Percentiles rank a stretch among this genome's conserved stretches.
phyloP scores from a whole-genome alignment of 2,329 filamentous ascomycete species.

The Exophiala mesophila region DNA sequence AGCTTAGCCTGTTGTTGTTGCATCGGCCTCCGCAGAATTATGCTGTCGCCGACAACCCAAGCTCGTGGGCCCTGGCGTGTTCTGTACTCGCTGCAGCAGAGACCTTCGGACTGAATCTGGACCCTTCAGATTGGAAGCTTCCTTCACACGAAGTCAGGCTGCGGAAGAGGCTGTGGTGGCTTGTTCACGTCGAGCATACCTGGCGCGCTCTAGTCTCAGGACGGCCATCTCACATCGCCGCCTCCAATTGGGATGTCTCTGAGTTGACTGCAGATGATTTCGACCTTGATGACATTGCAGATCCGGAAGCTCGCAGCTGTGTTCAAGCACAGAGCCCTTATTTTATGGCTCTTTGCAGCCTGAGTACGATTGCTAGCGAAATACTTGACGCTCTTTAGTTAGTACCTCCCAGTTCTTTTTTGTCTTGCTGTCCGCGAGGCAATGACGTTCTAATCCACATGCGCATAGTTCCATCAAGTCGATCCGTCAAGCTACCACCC shows the following conservation, averaged over 20 bases:
- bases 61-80: constrained; percentile 10
- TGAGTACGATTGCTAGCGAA: constrained; percentile 8
- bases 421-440: no score
- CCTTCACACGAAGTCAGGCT: constrained; percentile 81
- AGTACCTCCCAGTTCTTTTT: constrained; percentile 5
- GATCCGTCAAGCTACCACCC: constrained; percentile 7
- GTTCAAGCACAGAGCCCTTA: constrained; percentile 9
- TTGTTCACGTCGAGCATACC: constrained; percentile 89
- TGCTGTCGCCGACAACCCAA: constrained; percentile 8
- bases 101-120: constrained; percentile 72
- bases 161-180: constrained; percentile 82
- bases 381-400: constrained; percentile 8
- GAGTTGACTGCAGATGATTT: constrained; percentile 41
- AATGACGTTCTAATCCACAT: not conserved
- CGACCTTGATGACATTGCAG: constrained; percentile 12
- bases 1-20: constrained; percentile 10
- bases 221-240: constrained; percentile 70
- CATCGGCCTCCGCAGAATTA: constrained; percentile 14
- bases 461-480: constrained; percentile 9
- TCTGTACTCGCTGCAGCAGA: constrained; percentile 11
- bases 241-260: constrained; percentile 69
- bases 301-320: constrained; percentile 7
- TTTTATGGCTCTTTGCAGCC: constrained; percentile 12
- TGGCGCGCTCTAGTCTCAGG: constrained; percentile 87
- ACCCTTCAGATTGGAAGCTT: constrained; percentile 82